phyloP scores from a whole-genome alignment of 164 flowering plant species.

The Tetrastigma voinierianum region DNA sequence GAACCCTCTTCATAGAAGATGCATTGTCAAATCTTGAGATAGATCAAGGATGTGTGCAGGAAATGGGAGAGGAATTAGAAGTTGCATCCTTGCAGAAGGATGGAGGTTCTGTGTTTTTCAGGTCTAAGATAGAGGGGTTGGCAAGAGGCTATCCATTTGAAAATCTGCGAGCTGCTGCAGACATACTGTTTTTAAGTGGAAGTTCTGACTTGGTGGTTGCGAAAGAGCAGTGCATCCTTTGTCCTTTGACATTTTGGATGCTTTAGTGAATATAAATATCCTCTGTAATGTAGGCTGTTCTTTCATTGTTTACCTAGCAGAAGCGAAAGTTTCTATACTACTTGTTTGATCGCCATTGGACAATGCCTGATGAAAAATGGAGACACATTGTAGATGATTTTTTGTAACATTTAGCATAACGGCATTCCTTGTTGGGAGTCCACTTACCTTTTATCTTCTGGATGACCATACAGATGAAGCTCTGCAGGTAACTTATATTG shows the following conservation, averaged over 20 bases:
- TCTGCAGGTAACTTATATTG: conserved; percentile 52
- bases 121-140: conserved; percentile 56
- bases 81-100: conserved; percentile 52
- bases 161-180: conserved; percentile 74
- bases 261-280: neutral
- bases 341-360: conserved; percentile 91
- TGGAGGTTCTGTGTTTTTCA: conserved; percentile 35
- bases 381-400: conserved; percentile 72
- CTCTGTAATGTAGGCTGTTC: neutral
- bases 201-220: conserved; percentile 88
- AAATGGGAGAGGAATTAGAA: conserved; percentile 38
- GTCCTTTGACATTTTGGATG: neutral
- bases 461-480: conserved; percentile 86
- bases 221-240: conserved; percentile 96
- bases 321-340: conserved; percentile 70
- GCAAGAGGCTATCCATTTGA: conserved; percentile 83
- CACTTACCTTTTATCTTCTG: conserved; percentile 75
- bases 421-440: conserved; percentile 85
- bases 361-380: conserved; percentile 67
- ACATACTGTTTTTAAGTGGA: conserved; percentile 79
- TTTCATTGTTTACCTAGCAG: conserved; percentile 40
- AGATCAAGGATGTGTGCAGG: conserved; percentile 35
- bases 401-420: conserved; percentile 69
- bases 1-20: conserved; percentile 89
- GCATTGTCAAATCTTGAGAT: conserved; percentile 77